Evolutionary conservation across 2,329 filamentous ascomycete species (phyloP).

Genomic region (Curvularia eragrostidis): DNA sequence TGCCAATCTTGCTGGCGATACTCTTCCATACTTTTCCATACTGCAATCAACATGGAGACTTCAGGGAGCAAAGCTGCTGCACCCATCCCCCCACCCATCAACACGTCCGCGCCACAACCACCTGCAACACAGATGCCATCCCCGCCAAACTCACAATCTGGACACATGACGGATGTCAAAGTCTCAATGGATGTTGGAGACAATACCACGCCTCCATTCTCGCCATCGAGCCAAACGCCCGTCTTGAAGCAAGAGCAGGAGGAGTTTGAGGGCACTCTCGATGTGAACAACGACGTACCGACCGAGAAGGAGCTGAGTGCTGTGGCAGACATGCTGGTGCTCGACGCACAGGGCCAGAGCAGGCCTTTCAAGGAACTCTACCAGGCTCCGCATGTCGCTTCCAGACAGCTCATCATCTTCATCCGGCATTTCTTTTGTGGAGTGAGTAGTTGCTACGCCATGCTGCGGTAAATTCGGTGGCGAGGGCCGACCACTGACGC

Average conservation of each 20-base stretch:
- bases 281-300: constrained; percentile 49
- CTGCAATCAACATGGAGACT: constrained; percentile 24
- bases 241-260: constrained; percentile 41
- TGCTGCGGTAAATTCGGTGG: not conserved
- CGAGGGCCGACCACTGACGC: constrained; percentile 1
- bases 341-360: constrained; percentile 46
- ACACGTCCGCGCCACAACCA: constrained; percentile 16
- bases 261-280: constrained; percentile 44
- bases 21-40: not conserved
- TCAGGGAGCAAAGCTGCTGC: constrained; percentile 23
- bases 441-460: constrained; percentile 57
- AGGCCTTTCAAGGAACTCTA: constrained; percentile 49
- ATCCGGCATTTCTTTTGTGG: constrained; percentile 83
- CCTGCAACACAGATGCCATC: constrained; percentile 30
- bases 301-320: constrained; percentile 38
- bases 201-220: constrained; percentile 38
- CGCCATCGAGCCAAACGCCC: constrained; percentile 42
- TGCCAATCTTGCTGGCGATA: not conserved
- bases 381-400: constrained; percentile 42
- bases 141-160: constrained; percentile 35
- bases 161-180: constrained; percentile 24
- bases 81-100: constrained; percentile 16
- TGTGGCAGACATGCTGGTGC: constrained; percentile 44
- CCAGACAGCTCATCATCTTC: constrained; percentile 72
- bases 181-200: constrained; percentile 24